Evolutionary conservation across 129 eudicot genomes (phyloP), one percentile per base, ranked within the genome.

Genomic region (Pittosporum tobira): DNA sequence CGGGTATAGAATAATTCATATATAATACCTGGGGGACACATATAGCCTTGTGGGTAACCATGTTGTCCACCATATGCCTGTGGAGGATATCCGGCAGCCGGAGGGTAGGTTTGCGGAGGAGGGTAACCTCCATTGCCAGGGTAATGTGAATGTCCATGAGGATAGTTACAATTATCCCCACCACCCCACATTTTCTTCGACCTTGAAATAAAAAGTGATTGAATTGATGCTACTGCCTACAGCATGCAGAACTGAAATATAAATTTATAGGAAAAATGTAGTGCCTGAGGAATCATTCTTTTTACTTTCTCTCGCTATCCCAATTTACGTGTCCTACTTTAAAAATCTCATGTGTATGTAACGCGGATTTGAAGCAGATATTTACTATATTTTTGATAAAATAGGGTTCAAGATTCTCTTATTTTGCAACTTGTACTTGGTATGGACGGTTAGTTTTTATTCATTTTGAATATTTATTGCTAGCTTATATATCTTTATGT

Each of bases 51-150:
- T 30, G 60, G 26, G 43, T 55, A 55, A 30, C 44, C 60, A 53
- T 4, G 38, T 5, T 53, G 59, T 6, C 19, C 15, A 30, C 19
- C 15, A 30, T 28, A 53, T 37, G 40, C 26, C 26, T 53, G 59
- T 10, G 40, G 60, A 24, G 60, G 43, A 55, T 55, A 55, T 29
- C 60, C 60, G 0, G 26, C 44, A 7, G 44, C 43, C 14, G 60
- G 60, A 10, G 60, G 60, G 43, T 55, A 30, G 60, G 24, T 55
- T 30, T 30, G 60, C 30, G 60, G 60, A 55, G 60, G 60, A 55
- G 60, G 60, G 44, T 55, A 30, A n/a, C 60, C 60, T 55, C 60
- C 60, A 34, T 55, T 18, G 0, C 8, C 18, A 55, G 60, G 60
- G 60, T 30, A 55, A 3, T 55, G 60, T 6, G n/a, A n/a, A n/a